Evolutionary conservation across 169 alveolate genomes (phyloP).

Genomic region (Blepharisma undulans): DNA sequence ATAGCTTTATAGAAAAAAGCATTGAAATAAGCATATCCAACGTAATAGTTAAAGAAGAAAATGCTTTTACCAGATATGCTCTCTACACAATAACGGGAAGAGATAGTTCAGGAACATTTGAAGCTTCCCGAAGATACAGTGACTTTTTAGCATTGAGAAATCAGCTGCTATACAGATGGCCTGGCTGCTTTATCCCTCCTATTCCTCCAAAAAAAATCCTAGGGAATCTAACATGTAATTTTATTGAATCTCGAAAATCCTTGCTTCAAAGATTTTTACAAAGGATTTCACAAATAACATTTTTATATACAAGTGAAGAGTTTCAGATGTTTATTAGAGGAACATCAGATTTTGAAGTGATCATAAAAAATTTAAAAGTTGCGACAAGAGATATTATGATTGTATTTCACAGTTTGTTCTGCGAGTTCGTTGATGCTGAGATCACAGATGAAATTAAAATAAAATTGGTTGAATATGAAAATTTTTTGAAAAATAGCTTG

Average conservation of each 20-base stretch:
- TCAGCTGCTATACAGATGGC: conserved; percentile 58
- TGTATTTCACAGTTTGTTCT: not conserved
- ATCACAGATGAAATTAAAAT: not conserved
- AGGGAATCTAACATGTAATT: conserved; percentile 51
- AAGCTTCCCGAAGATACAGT: conserved; percentile 55
- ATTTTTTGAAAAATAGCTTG: not conserved
- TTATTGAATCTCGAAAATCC: conserved; percentile 49
- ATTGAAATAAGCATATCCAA: not conserved
- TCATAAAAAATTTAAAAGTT: not conserved
- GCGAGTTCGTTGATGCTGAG: not conserved
- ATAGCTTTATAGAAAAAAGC: not conserved
- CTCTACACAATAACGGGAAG: conserved; percentile 45
- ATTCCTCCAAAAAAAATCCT: conserved; percentile 54
- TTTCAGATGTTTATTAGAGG: conserved; percentile 47
- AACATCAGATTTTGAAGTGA: conserved; percentile 8
- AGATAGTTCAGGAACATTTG: conserved; percentile 50
- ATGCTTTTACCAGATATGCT: conserved; percentile 30
- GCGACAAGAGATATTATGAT: not conserved
- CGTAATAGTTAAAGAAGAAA: not conserved
- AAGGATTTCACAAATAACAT: conserved; percentile 33
- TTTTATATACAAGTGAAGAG: conserved; percentile 50
- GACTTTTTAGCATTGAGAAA: conserved; percentile 60
- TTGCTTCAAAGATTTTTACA: conserved; percentile 51
- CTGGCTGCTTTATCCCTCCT: conserved; percentile 65
- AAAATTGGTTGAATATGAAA: not conserved